Percentiles rank a stretch among this genome's conserved stretches.
These are phyloP conservation scores for Zangia roseola DNA, from an alignment of 768 basidiomycete species.

Conservation along the genomic window DNA sequence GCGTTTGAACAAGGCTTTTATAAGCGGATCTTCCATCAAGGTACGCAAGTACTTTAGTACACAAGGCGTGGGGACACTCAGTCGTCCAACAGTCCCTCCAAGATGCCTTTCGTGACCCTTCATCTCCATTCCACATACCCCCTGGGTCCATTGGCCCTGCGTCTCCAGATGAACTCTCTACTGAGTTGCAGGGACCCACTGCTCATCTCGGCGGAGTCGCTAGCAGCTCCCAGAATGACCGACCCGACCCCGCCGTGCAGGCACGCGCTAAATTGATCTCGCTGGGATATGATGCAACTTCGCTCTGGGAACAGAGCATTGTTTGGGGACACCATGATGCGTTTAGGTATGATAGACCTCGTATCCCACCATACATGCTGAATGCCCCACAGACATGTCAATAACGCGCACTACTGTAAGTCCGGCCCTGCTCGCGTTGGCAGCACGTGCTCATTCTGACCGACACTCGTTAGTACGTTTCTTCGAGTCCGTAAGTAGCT, in stretches of 20 bases:
- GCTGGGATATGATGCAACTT: constrained; percentile 57
- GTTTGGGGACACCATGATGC: constrained; percentile 80
- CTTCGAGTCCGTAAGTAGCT: constrained; percentile 58
- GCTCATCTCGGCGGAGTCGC: neutral
- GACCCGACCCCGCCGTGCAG: constrained; percentile 25
- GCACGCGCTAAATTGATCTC: constrained; percentile 44
- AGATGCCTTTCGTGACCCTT: constrained; percentile 59
- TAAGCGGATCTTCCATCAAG: constrained; percentile 30
- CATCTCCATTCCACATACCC: constrained; percentile 63
- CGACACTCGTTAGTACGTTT: constrained; percentile 50
- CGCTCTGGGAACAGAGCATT: constrained; percentile 78
- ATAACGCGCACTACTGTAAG: constrained; percentile 72
- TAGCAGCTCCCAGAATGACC: neutral
- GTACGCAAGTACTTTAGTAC: neutral
- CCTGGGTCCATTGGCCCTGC: constrained; percentile 60
- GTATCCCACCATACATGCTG: neutral
- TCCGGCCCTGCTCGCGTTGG: neutral
- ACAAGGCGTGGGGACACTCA: neutral
- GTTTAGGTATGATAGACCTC: constrained; percentile 50
- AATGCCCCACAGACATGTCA: constrained; percentile 57
- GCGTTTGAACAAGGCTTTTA: neutral
- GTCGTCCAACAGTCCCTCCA: constrained; percentile 49
- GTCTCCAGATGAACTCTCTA: constrained; percentile 47
- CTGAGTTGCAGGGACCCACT: neutral
- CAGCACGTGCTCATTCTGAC: neutral